phyloP scores from a whole-genome alignment of 192 early-diverging fungal species.

The Backusella westeae region DNA sequence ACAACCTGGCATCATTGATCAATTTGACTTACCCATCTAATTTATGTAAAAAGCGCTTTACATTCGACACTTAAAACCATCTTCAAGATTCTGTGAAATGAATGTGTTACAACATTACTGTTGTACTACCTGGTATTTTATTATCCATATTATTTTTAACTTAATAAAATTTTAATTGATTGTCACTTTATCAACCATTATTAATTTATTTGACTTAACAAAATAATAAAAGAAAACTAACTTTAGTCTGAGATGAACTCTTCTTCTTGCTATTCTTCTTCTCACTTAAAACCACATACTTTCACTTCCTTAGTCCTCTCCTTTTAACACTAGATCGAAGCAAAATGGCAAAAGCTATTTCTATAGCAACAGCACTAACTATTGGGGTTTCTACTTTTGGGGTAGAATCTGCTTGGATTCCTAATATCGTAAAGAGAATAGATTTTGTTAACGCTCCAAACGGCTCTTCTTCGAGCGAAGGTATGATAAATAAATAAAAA shows the following conservation, averaged over 20 bases:
- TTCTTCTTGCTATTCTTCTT: not conserved
- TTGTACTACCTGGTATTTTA: not conserved
- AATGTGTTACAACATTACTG: not conserved
- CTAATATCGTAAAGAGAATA: not conserved
- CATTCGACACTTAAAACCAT: no score
- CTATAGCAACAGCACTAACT: not conserved
- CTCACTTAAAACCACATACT: not conserved
- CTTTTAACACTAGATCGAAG: not conserved
- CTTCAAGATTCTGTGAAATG: not conserved
- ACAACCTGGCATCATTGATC: not conserved
- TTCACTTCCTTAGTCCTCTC: not conserved
- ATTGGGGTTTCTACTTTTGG: not conserved
- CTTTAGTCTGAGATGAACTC: not conserved
- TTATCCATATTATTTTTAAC: slow-evolving; percentile 6
- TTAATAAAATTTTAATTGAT: slow-evolving; percentile 1
- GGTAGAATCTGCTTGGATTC: not conserved
- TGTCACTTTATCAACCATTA: slow-evolving; percentile 5
- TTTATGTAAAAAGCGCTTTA: not conserved
- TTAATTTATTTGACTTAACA: slow-evolving; percentile 3
- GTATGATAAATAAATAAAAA: not conserved
- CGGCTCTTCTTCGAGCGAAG: not conserved
- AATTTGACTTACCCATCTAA: not conserved
- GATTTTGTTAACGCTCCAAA: not conserved
- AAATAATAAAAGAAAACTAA: not conserved
- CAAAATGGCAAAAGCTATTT: not conserved